These are phyloP conservation scores for Scytalidium sp. DNA, from an alignment of 2,329 filamentous ascomycete species.

Conservation along the genomic window DNA sequence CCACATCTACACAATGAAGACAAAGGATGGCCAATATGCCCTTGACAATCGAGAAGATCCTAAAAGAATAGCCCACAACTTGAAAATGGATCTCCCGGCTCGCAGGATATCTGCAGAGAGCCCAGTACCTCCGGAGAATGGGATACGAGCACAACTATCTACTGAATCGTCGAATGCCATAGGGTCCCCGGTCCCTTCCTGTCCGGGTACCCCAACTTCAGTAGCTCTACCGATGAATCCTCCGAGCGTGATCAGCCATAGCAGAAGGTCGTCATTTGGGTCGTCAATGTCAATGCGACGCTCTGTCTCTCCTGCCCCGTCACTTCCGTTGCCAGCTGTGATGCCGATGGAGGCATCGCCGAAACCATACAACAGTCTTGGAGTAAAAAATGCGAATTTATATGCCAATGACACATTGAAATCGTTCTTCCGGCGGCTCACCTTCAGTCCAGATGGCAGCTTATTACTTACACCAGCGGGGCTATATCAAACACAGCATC, in stretches of 20 bases:
- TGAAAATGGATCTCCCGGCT: conserved; percentile 85
- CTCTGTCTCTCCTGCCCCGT: conserved; percentile 90
- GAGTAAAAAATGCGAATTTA: conserved; percentile 80
- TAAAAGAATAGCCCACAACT: conserved; percentile 73
- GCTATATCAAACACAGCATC: conserved; percentile 82
- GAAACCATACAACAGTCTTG: conserved; percentile 59
- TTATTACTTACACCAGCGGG: conserved; percentile 91
- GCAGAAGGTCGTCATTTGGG: conserved; percentile 88
- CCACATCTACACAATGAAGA: conserved; percentile 94
- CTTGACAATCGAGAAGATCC: conserved; percentile 61
- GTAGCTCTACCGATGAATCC: conserved; percentile 94
- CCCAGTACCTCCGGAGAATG: conserved; percentile 82
- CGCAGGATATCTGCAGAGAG: conserved; percentile 88
- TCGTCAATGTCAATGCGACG: conserved; percentile 71
- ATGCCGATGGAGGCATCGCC: conserved; percentile 92
- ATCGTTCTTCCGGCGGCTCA: conserved; percentile 91
- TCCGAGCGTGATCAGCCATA: conserved; percentile 82
- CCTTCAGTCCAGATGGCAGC: conserved; percentile 94
- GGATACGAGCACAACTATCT: conserved; percentile 62
- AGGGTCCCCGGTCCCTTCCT: conserved; percentile 84
- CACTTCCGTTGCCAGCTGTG: conserved; percentile 88
- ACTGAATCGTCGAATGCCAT: conserved; percentile 52
- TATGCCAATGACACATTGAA: conserved; percentile 97
- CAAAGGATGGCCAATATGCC: conserved; percentile 93
- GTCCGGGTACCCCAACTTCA: conserved; percentile 89